phyloP scores from a whole-genome alignment of 2,329 filamentous ascomycete species.

The Penicillium sp. region DNA sequence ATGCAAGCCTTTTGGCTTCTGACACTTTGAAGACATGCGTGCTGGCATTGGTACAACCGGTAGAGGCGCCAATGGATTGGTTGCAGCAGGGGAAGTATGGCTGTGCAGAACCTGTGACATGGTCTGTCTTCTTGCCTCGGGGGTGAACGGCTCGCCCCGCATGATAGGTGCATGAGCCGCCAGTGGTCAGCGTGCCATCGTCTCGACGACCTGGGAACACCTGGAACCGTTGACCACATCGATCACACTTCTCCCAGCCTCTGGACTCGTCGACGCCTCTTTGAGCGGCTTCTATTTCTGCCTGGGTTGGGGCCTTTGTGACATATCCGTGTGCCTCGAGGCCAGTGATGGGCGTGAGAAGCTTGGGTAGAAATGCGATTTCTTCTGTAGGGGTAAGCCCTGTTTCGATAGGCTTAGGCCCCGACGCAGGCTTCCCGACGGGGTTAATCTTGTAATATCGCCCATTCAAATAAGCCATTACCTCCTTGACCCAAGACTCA shows the following conservation, averaged over 20 bases:
- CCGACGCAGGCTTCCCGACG: slow-evolving; percentile 34
- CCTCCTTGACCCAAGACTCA: slow-evolving; percentile 69
- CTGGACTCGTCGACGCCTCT: slow-evolving; percentile 66
- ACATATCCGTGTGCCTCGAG: slow-evolving; percentile 77
- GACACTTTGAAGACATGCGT: slow-evolving; percentile 87
- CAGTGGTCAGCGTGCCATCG: slow-evolving; percentile 72
- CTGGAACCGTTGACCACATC: slow-evolving; percentile 83
- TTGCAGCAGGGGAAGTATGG: slow-evolving; percentile 78
- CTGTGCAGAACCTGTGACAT: slow-evolving; percentile 57
- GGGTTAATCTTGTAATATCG: slow-evolving; percentile 38
- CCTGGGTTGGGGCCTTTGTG: slow-evolving; percentile 62
- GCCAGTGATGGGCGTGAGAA: slow-evolving; percentile 64
- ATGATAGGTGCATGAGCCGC: slow-evolving; percentile 79
- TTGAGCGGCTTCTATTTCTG: slow-evolving; percentile 66
- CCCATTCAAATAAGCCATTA: slow-evolving; percentile 46
- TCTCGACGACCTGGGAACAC: slow-evolving; percentile 84
- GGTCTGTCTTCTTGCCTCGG: slow-evolving; percentile 54
- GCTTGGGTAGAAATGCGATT: slow-evolving; percentile 60
- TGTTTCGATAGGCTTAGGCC: slow-evolving; percentile 63
- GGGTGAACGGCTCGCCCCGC: slow-evolving; percentile 70
- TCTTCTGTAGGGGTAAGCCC: slow-evolving; percentile 71
- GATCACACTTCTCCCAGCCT: slow-evolving; percentile 86
- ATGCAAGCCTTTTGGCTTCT: slow-evolving; percentile 73
- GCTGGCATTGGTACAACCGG: slow-evolving; percentile 70
- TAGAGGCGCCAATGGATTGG: slow-evolving; percentile 68